phyloP scores from a whole-genome alignment of 2,329 filamentous ascomycete genomes.

The Diaporthe velutina region DNA sequence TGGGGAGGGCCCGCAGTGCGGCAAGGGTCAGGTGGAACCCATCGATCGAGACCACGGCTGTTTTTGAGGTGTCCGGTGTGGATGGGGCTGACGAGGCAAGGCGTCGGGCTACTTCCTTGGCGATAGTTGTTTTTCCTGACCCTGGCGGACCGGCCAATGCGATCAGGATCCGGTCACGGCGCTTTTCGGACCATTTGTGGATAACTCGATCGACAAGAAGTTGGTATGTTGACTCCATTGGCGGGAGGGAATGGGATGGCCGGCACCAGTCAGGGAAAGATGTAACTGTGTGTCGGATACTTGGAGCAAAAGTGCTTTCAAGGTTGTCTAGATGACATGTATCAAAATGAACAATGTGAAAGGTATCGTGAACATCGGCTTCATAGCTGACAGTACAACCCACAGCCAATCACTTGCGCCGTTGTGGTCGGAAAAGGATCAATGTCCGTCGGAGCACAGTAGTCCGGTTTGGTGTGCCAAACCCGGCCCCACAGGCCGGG shows the following conservation, averaged over 20 bases:
- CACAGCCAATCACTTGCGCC: too few relatives aligned
- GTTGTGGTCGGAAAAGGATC: too few relatives aligned
- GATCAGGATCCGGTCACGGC: background rate
- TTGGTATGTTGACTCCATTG: background rate
- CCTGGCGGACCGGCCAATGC: background rate
- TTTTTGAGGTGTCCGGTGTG: background rate
- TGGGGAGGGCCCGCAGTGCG: conserved; percentile 43
- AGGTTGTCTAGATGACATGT: background rate
- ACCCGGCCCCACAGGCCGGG: background rate
- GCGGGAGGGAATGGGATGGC: background rate
- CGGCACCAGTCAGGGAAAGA: background rate
- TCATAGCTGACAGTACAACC: too few relatives aligned
- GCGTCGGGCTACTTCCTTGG: background rate
- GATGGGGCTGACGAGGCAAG: background rate
- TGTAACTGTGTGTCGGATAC: background rate
- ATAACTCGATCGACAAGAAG: background rate
- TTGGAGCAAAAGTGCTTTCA: background rate
- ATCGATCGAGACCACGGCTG: background rate
- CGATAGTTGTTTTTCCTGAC: background rate
- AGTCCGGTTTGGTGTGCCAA: background rate
- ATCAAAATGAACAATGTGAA: too few relatives aligned
- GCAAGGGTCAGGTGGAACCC: background rate
- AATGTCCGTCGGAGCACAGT: background rate
- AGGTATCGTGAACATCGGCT: too few relatives aligned
- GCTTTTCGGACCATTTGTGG: background rate